Percentiles rank a stretch among this genome's conserved stretches.
phyloP scores from a whole-genome alignment of 106 monocot genomes.

The Xerophyta viscosa region DNA sequence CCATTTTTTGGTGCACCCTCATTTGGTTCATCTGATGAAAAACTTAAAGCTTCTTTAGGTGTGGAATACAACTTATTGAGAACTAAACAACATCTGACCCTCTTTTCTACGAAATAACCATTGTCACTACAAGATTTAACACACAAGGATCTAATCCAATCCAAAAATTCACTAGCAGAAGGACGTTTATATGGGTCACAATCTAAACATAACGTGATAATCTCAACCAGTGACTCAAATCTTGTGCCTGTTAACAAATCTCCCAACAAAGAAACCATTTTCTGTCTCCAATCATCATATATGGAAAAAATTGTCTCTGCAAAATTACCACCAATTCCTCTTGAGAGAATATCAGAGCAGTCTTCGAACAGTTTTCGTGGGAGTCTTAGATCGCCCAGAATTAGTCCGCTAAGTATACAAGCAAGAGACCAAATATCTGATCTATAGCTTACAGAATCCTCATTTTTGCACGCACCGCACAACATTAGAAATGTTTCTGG shows the following conservation, averaged over 20 bases:
- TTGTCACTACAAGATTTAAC: conserved; percentile 11
- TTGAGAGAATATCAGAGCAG: neutral
- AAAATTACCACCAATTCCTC: conserved; percentile 1
- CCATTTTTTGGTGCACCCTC: conserved; percentile 3
- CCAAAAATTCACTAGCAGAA: conserved; percentile 46
- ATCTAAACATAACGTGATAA: conserved; percentile 42
- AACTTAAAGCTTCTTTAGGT: neutral
- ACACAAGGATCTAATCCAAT: conserved; percentile 30
- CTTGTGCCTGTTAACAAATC: conserved; percentile 18
- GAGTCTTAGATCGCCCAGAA: conserved; percentile 28
- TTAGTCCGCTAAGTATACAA: conserved; percentile 43
- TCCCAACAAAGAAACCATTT: conserved; percentile 32
- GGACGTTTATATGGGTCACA: conserved; percentile 52
- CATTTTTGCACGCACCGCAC: conserved; percentile 9
- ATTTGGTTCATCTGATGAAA: conserved; percentile 7
- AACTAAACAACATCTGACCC: conserved; percentile 37
- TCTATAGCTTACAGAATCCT: conserved; percentile 18
- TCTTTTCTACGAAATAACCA: conserved; percentile 19
- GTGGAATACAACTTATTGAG: conserved; percentile 19
- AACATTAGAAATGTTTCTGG: conserved; percentile 45
- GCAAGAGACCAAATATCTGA: conserved; percentile 88
- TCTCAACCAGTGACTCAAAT: conserved; percentile 35
- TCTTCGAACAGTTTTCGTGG: conserved; percentile 14
- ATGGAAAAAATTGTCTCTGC: conserved; percentile 3
- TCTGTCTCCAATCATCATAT: conserved; percentile 54